Evolutionary conservation across 164 flowering plant species (phyloP).

Genomic region (Magnolia changhungtana): DNA sequence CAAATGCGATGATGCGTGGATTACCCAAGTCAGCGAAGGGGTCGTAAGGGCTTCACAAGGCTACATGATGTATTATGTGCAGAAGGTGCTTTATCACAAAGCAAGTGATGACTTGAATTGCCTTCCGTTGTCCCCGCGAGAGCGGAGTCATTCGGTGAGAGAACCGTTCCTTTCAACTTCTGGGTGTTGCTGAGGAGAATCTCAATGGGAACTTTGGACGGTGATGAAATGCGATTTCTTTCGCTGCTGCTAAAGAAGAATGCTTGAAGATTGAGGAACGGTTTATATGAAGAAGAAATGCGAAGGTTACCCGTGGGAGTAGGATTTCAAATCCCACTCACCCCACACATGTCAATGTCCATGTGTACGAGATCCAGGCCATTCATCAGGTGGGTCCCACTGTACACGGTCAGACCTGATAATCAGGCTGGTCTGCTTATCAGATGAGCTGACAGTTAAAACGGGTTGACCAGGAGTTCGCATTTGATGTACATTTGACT

Average conservation of each 20-base stretch:
- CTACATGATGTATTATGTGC: slow-evolving; percentile 61
- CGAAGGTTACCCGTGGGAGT: too few species aligned
- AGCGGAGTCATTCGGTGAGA: slow-evolving; percentile 3
- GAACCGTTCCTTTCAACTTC: slow-evolving; percentile 43
- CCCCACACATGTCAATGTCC: not conserved
- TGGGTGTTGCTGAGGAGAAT: slow-evolving; percentile 45
- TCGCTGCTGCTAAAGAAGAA: too few species aligned
- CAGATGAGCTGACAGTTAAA: too few species aligned
- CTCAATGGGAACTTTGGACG: not conserved
- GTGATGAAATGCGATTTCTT: not conserved
- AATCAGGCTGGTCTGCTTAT: not conserved
- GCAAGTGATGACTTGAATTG: slow-evolving; percentile 45
- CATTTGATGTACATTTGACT: not conserved
- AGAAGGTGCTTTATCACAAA: slow-evolving; percentile 35
- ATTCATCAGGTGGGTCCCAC: not conserved
- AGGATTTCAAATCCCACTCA: not conserved
- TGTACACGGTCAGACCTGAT: not conserved
- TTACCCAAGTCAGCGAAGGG: slow-evolving; percentile 52
- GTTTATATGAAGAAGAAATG: not conserved
- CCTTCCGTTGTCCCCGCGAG: slow-evolving; percentile 37
- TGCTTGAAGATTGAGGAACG: not conserved
- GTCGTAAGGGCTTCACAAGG: slow-evolving; percentile 57
- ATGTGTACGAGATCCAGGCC: not conserved
- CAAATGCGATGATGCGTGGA: slow-evolving; percentile 77
- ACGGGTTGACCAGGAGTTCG: not conserved